These are phyloP conservation scores for Nyctanthes arbortristis DNA, from an alignment of 257 asterid genomes.

Conservation along the genomic window DNA sequence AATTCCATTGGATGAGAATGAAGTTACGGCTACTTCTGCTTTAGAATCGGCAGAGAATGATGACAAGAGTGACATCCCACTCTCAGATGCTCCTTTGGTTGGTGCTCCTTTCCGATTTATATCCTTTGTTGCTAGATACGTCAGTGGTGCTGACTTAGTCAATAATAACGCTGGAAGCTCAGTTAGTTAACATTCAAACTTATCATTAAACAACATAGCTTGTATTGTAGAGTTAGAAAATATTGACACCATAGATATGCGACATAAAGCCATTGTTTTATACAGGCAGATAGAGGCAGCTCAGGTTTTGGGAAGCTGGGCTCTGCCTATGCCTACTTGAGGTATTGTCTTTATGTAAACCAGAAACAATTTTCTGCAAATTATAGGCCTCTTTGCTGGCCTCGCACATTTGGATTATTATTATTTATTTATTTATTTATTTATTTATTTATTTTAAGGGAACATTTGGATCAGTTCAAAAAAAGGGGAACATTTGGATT, in stretches of 20 bases:
- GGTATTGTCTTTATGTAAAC: too few relatives aligned
- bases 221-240: too few relatives aligned
- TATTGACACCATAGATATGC: background rate
- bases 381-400: too few relatives aligned
- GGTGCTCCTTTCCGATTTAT: slow-evolving; percentile 98
- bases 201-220: too few relatives aligned
- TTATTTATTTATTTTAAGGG: too few relatives aligned
- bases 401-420: too few relatives aligned
- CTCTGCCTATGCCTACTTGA: too few relatives aligned
- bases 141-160: slow-evolving; percentile 96
- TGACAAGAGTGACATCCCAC: slow-evolving; percentile 43
- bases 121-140: slow-evolving; percentile 90
- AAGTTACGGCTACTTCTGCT: slow-evolving; percentile 23
- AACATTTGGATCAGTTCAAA: too few relatives aligned
- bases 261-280: background rate
- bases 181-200: background rate
- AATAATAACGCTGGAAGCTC: slow-evolving; percentile 39
- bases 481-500: too few relatives aligned
- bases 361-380: too few relatives aligned
- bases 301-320: background rate
- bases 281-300: background rate
- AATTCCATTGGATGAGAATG: slow-evolving; percentile 68
- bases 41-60: slow-evolving; percentile 31
- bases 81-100: slow-evolving; percentile 76
- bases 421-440: too few relatives aligned